Base-by-base conservation (phyloP, 2,329 filamentous ascomycete genomes). In the Mycogone perniciosa region DNA sequence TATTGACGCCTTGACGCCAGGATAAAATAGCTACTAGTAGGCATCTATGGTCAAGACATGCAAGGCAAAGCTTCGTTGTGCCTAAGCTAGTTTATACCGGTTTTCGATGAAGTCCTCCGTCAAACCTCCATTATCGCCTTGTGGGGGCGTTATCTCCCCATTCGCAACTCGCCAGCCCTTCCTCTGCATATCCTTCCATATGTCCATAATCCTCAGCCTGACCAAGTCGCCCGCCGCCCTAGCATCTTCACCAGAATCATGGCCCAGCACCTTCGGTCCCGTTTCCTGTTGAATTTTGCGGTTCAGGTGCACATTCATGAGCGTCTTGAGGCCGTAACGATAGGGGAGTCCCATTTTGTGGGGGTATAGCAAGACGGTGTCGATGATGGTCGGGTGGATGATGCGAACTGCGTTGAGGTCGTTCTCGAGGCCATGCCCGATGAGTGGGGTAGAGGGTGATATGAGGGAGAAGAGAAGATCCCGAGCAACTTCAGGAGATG, bases 341-440 rank as follows among this genome's bases (percentile, higher is more conserved):
- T 84, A 77, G 0, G 93, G 93, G 1, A 96, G 71, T 1, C 90
- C 89, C 11, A 74, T 74, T 10, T 76, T 81, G 62, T 95, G 89
- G 0, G 91, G 90, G 64, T 82, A 99, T 0, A 96, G 76, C 0
- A 96, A 70, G 1, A 89, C 82, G 0, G 91, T 96, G 66, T 97
- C 92, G 60, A 96, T 80, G 48, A 96, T 76, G 0, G 80, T 86
- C 0, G 87, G 88, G 60, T 97, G 93, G 41, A 96, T 84, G 46
- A 97, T 79, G 34, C 92, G 86, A 38, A 86, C 76, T 2, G 85
- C 81, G 64, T 96, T 96, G 50, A 99, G 79, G 62, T 99, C 93
- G 64, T 99, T 99, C 62, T 99, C 93, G 7, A 97, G 81, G 1
- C 89, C 91, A 66, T 99, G 93, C 0, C 93, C 93, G 43, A 99